Base-by-base conservation (phyloP, 2,329 filamentous ascomycete genomes). In the Sclerotinia nivalis region DNA sequence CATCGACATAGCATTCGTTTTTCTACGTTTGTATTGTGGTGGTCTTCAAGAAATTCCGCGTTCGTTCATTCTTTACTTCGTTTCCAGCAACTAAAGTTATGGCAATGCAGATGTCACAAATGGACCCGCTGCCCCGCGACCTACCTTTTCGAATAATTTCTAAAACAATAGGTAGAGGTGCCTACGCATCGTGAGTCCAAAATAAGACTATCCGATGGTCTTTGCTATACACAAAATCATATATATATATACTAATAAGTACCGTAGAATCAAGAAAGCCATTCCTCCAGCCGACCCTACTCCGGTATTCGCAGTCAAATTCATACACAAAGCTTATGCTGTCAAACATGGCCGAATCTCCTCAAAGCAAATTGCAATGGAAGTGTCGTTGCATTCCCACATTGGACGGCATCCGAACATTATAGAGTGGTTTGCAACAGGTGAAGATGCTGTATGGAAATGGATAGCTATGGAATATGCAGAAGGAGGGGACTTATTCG, bases 391-490 rank as follows among this genome's bases (percentile, higher is more conserved):
- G 25, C 96, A 99, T 82, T 90, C 89, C 66, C 91, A 95, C 78
- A 90, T 98, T 69, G 93, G 92, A 61, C 90, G 92, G 74, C 96
- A 99, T 79, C 88, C 90, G 68, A 97, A 99, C 80, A 91, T 99
- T 74, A 97, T 99, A 76, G 91, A 93, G 78, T 97, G 93, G 86
- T 93, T 96, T 76, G 90, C 91, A 55, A 91, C 90, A 1, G 95
- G 93, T 68, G 93, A 97, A 80, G 94, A 99, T 79, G 77, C 85
- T 0, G 82, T 90, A 25, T 99, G 96, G 95, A 88, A 92, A 75
- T 99, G 96, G 96, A 97, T 99, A 75, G 95, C 94, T 52, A 97
- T 99, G 93, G 96, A 99, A 81, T 91, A 93, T 75, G 96, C 96
- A 59, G 93, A 96, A 76, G 96, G 96, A 55, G 96, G 96, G 15